Conservation (phyloP, 495 filamentous ascomycete species). For the Tuber microsphaerosporum region DNA sequence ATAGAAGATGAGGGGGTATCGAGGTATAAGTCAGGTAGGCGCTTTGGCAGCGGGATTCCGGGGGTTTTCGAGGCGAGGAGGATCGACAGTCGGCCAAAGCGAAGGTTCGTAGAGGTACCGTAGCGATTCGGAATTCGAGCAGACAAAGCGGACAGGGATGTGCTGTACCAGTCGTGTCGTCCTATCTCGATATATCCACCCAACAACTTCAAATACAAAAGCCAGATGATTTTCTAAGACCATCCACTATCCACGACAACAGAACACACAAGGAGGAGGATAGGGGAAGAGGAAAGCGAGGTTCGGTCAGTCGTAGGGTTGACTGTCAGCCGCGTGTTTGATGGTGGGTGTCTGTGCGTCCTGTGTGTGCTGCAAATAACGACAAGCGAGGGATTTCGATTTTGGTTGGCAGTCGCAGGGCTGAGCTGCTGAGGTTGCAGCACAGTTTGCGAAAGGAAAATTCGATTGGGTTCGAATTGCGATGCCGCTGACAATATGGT, state of each 20-base stretch:
- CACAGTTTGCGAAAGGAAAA: conserved; percentile 33
- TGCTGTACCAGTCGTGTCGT: conserved; percentile 38
- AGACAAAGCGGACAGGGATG: conserved; percentile 32
- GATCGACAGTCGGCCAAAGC: conserved; percentile 22
- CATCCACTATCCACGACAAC: conserved; percentile 36
- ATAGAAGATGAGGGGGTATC: not conserved
- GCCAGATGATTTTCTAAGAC: conserved; percentile 25
- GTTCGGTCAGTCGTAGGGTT: conserved; percentile 31
- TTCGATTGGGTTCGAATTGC: conserved; percentile 38
- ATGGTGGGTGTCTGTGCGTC: conserved; percentile 34
- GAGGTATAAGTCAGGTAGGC: conserved; percentile 21
- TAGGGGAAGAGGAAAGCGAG: conserved; percentile 33
- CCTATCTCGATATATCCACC: conserved; percentile 36
- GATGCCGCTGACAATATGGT: conserved; percentile 34
- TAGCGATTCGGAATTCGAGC: conserved; percentile 28
- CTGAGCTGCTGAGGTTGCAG: conserved; percentile 30
- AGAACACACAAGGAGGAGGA: conserved; percentile 34
- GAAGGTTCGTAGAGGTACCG: conserved; percentile 21
- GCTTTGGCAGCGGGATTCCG: conserved; percentile 19
- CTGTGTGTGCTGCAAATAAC: conserved; percentile 28
- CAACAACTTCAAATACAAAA: conserved; percentile 34
- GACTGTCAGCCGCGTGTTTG: conserved; percentile 33
- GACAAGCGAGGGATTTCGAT: conserved; percentile 36
- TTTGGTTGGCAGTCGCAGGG: conserved; percentile 37
- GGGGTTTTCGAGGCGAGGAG: conserved; percentile 25